These are phyloP conservation scores for Lactarius deliciosus DNA, from an alignment of 768 basidiomycete genomes.

Conservation along the genomic window DNA sequence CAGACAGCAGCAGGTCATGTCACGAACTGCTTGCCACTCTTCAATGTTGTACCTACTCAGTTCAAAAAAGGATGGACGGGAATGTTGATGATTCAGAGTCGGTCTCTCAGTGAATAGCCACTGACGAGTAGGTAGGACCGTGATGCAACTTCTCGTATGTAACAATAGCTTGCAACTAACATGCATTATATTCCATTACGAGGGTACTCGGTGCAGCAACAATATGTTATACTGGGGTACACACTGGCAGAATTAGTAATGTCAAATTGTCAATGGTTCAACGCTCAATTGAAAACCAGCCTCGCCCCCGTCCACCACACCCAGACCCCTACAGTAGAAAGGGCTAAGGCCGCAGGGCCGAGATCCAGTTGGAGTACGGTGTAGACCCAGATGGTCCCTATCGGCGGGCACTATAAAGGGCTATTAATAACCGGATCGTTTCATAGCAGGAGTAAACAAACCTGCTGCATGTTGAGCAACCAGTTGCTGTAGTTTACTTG, in stretches of 20 bases:
- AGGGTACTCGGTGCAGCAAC: neutral
- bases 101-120: too few species aligned
- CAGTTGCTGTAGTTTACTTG: slow-evolving; percentile 69
- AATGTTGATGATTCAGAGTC: too few species aligned
- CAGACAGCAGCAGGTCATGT: too few species aligned
- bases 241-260: neutral
- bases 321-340: slow-evolving; percentile 54
- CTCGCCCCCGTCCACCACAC: slow-evolving; percentile 61
- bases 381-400: slow-evolving; percentile 79
- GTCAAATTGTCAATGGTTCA: neutral
- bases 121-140: too few species aligned
- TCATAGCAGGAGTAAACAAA: slow-evolving; percentile 33
- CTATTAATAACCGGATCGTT: slow-evolving; percentile 7
- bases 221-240: neutral
- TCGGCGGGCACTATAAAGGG: slow-evolving; percentile 60
- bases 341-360: slow-evolving; percentile 55
- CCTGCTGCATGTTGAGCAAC: slow-evolving; percentile 74
- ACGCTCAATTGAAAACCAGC: slow-evolving; percentile 24
- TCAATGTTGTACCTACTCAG: too few species aligned
- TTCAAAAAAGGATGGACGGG: too few species aligned
- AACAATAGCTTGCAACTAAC: neutral
- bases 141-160: too few species aligned
- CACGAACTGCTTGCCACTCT: too few species aligned
- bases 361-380: slow-evolving; percentile 69
- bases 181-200: neutral